Conservation (phyloP, 2,329 filamentous ascomycete genomes). For the Aspergillus flavus region DNA sequence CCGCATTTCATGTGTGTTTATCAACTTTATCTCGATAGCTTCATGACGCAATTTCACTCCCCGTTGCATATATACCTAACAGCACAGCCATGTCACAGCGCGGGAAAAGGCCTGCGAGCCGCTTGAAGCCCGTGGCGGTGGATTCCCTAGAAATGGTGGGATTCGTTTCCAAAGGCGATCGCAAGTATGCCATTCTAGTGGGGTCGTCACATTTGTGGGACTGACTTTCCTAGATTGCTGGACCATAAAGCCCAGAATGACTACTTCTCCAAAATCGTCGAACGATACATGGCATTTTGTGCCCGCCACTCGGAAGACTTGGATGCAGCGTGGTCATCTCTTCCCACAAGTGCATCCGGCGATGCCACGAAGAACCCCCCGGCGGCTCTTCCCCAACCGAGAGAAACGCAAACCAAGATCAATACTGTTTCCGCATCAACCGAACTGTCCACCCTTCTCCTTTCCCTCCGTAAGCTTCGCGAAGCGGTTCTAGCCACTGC, state of each 20-base stretch:
- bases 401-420: conserved; percentile 16
- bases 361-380: conserved; percentile 46
- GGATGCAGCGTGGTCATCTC: conserved; percentile 71
- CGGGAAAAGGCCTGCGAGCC: conserved; percentile 28
- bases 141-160: conserved; percentile 82
- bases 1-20: background rate
- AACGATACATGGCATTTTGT: conserved; percentile 88
- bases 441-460: conserved; percentile 73
- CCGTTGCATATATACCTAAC: background rate
- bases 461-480: conserved; percentile 86
- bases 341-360: conserved; percentile 48
- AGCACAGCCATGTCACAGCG: conserved; percentile 22
- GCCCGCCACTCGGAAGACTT: conserved; percentile 74
- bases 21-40: background rate
- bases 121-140: conserved; percentile 69
- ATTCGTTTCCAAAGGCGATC: conserved; percentile 88
- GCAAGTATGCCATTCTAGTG: conserved; percentile 57
- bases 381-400: conserved; percentile 28
- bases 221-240: conserved; percentile 58
- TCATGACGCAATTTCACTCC: background rate
- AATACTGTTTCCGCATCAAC: conserved; percentile 51
- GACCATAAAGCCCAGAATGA: conserved; percentile 77
- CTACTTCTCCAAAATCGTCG: conserved; percentile 85
- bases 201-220: background rate
- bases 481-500: conserved; percentile 79